Percentiles rank a stretch among this genome's conserved stretches.
Evolutionary conservation across 2,329 filamentous ascomycete species (phyloP).

Genomic region (Colletotrichum zoysiae): DNA sequence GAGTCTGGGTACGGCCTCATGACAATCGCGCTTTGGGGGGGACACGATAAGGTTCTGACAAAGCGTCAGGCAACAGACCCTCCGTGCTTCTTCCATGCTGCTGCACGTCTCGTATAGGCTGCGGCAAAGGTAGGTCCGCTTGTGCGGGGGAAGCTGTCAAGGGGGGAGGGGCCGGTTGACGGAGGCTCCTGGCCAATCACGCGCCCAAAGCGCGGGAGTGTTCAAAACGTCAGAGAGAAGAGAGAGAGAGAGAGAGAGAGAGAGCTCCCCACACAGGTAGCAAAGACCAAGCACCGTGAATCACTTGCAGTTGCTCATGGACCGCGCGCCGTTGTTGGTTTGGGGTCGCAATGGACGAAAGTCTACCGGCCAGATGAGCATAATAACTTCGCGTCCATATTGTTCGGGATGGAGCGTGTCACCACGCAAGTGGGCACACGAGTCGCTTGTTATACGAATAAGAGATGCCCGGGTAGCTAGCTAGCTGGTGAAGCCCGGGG

Average conservation of each 20-base stretch:
- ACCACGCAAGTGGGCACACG: too few relatives aligned
- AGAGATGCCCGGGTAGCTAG: background rate
- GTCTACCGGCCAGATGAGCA: background rate
- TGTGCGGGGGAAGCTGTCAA: slow-evolving; percentile 27
- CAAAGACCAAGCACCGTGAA: background rate
- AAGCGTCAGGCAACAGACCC: background rate
- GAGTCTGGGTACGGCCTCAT: background rate
- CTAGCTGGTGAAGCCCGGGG: background rate
- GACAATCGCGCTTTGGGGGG: background rate
- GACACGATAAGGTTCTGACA: slow-evolving; percentile 36
- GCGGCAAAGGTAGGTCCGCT: slow-evolving; percentile 1
- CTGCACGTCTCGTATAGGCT: slow-evolving; percentile 28
- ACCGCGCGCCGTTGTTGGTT: slow-evolving; percentile 21
- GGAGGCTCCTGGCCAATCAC: slow-evolving; percentile 15
- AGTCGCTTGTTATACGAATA: slow-evolving; percentile 23
- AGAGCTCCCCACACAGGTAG: slow-evolving; percentile 17
- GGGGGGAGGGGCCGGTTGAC: background rate
- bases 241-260: too few relatives aligned
- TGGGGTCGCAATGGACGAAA: slow-evolving; percentile 28
- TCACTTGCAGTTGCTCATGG: slow-evolving; percentile 6
- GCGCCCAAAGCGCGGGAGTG: background rate
- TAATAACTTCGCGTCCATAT: background rate
- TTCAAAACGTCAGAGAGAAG: background rate
- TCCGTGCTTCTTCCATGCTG: slow-evolving; percentile 6
- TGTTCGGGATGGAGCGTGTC: background rate